Evolutionary conservation across 2,329 filamentous ascomycete species (phyloP), one percentile per base, ranked within the genome.

Genomic region (Anisogramma anomala): DNA sequence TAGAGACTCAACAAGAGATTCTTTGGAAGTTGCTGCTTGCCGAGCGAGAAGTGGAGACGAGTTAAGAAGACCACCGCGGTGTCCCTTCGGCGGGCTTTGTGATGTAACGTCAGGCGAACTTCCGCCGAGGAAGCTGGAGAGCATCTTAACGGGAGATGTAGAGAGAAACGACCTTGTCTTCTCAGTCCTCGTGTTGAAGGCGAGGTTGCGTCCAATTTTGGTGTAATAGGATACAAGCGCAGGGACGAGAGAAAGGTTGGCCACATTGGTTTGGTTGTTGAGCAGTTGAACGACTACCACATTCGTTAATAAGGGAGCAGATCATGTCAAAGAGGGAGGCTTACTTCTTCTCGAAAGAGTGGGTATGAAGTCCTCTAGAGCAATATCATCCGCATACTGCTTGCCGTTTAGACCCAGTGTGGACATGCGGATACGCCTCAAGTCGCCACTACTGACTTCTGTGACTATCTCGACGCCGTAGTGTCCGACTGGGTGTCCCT

Each of bases 101-200:
- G 57, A 46, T 10, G 64, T 58, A 26, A 60, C 63, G 47, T 66
- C 69, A 25, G 68, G 59, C 14, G 62, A 70, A 42, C 70, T 73
- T 18, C 77, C 74, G 25, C 77, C 74, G 52, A 93, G 77, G 40
- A 95, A 75, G 54, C 74, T 94, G 0, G 88, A 93, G 13, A 96
- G 68, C 54, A 94, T 71, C 58, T 95, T 96, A 35, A 93, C 84
- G 0, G 89, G 88, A 1, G 88, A 95, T n/a, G 81, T 75, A 4
- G 79, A 78, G 8, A 89, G 71, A 55, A 84, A 84, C 1, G 77
- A 79, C 41, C 72, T 72, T 9, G 76, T 72, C 57, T 76, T 82
- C 53, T 79, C 76, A 0, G 72, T 69, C 30, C 79, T 72, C 23
- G 31, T 13, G 15, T 74, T 67, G 30, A 84, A 67, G 34, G 72